Evolutionary conservation across 768 basidiomycete species (phyloP).

Genomic region (Tremella mesenterica): DNA sequence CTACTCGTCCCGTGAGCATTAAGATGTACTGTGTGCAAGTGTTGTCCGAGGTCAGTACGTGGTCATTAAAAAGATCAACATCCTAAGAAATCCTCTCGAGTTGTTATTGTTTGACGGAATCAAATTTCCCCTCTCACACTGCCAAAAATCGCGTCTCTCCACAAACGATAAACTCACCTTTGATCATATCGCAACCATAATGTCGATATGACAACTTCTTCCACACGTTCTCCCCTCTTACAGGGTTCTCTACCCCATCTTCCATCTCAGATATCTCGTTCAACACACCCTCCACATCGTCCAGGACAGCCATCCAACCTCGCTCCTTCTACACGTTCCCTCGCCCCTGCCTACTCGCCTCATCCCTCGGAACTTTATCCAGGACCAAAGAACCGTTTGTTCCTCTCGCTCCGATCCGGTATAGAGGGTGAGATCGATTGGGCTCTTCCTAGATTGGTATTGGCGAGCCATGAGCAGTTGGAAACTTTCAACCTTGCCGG

Average conservation of each 20-base stretch:
- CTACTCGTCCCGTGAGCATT: too few relatives aligned
- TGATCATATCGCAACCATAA: neutral
- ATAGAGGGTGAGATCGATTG: slow-evolving; percentile 75
- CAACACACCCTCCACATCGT: neutral
- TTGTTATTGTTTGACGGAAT: too few relatives aligned
- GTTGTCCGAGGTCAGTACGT: too few relatives aligned
- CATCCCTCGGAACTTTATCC: slow-evolving; percentile 60
- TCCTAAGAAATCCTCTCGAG: too few relatives aligned
- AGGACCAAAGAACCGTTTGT: slow-evolving; percentile 71
- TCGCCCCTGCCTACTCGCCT: slow-evolving; percentile 3
- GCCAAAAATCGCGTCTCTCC: neutral
- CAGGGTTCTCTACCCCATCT: too few relatives aligned
- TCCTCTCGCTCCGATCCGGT: slow-evolving; percentile 77
- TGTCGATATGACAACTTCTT: neutral
- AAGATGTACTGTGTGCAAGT: too few relatives aligned
- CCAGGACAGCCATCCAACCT: neutral
- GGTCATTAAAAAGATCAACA: too few relatives aligned
- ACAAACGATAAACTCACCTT: neutral
- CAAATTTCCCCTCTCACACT: slow-evolving; percentile 1
- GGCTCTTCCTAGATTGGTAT: slow-evolving; percentile 77
- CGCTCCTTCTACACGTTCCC: neutral
- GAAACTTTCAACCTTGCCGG: slow-evolving; percentile 64
- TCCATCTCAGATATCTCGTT: neutral
- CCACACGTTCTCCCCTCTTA: neutral
- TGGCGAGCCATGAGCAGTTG: slow-evolving; percentile 58